phyloP scores from a whole-genome alignment of 1,284 basidiomycete genomes.

The Boletellus deceptivus region DNA sequence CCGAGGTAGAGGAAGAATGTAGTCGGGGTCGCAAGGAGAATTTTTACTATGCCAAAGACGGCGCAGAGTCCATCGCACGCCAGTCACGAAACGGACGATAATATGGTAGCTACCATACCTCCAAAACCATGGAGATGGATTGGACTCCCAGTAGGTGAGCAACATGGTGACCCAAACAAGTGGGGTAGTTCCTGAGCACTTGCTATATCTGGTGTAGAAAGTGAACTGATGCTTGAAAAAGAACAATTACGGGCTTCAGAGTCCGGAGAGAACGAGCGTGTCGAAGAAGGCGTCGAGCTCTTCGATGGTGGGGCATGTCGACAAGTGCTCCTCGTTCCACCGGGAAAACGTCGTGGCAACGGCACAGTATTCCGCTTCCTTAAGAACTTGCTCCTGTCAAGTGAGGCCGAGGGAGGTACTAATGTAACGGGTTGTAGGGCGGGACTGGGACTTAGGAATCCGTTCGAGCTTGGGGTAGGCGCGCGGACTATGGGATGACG shows the following conservation, averaged over 20 bases:
- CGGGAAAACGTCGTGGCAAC: slow-evolving; percentile 8
- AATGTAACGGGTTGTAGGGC: slow-evolving; percentile 12
- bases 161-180: too few relatives aligned
- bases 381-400: background rate
- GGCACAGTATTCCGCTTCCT: slow-evolving; percentile 9
- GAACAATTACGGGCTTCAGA: background rate
- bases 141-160: too few relatives aligned
- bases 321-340: background rate
- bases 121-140: too few relatives aligned
- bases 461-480: background rate
- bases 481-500: background rate
- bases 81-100: too few relatives aligned
- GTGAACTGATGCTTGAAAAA: slow-evolving; percentile 4
- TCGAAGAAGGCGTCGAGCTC: slow-evolving; percentile 5
- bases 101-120: too few relatives aligned
- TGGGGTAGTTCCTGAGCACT: background rate
- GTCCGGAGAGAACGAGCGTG: slow-evolving; percentile 6
- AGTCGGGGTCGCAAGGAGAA: too few relatives aligned
- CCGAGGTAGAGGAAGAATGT: too few relatives aligned
- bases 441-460: slow-evolving; percentile 5
- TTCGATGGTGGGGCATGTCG: slow-evolving; percentile 12
- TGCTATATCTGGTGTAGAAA: background rate
- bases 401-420: background rate
- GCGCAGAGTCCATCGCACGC: too few relatives aligned
- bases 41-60: too few relatives aligned